Evolutionary conservation across 257 asterid genomes (phyloP).

Genomic region (Buddleja alternifolia): DNA sequence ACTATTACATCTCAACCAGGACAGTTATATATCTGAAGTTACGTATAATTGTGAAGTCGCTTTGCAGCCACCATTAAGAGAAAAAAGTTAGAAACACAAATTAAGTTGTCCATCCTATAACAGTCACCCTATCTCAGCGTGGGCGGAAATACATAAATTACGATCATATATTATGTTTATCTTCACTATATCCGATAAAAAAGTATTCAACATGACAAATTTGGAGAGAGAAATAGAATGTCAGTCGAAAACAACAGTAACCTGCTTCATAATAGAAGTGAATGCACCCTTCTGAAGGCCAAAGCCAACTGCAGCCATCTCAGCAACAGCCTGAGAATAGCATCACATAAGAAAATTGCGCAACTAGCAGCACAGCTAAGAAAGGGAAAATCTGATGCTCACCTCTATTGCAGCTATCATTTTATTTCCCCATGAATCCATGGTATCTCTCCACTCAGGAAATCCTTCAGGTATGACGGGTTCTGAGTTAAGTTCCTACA

Average conservation of each 20-base stretch:
- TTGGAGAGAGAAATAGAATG: slow-evolving; percentile 22
- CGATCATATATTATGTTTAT: background rate
- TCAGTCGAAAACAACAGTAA: slow-evolving; percentile 30
- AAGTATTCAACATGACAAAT: slow-evolving; percentile 12
- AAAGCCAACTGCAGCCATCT: slow-evolving; percentile 98
- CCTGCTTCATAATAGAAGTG: slow-evolving; percentile 96
- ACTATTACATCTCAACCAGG: background rate
- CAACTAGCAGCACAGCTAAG: slow-evolving; percentile 16
- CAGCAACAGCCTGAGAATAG: slow-evolving; percentile 76
- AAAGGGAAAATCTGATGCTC: slow-evolving; percentile 28
- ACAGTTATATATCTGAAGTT: slow-evolving; percentile 10
- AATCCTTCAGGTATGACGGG: slow-evolving; percentile 98
- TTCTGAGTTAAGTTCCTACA: slow-evolving; percentile 88
- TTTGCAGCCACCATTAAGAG: too few species aligned
- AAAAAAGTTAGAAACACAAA: too few species aligned
- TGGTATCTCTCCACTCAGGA: slow-evolving; percentile 85
- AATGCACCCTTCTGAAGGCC: slow-evolving; percentile 91
- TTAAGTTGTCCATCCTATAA: background rate
- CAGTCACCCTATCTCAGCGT: slow-evolving; percentile 1
- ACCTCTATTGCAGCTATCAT: slow-evolving; percentile 94
- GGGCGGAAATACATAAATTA: slow-evolving; percentile 7
- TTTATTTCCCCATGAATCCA: slow-evolving; percentile 95
- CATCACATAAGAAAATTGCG: slow-evolving; percentile 24
- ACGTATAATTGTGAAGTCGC: background rate
- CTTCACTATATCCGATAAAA: slow-evolving; percentile 1